phyloP scores from a whole-genome alignment of 2,329 filamentous ascomycete genomes.

The Aspergillus jensenii region DNA sequence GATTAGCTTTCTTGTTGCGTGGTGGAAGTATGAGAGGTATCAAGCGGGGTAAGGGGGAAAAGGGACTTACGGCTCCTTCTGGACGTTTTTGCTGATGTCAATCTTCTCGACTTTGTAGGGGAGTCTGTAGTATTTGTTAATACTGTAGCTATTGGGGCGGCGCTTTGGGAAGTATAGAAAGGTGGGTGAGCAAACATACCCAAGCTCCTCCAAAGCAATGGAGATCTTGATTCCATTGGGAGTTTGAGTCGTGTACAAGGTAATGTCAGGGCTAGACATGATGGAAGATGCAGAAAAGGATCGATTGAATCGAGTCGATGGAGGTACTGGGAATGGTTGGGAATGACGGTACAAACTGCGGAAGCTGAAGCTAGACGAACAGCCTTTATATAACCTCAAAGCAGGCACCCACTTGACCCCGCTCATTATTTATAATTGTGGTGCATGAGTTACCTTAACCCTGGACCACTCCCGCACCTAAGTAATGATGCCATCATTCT shows the following conservation, averaged over 20 bases:
- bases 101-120: constrained; percentile 76
- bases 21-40: neutral
- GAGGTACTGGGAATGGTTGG: neutral
- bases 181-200: constrained; percentile 34
- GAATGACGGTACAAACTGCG: neutral
- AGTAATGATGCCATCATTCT: constrained; percentile 9
- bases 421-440: constrained; percentile 6
- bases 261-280: constrained; percentile 60
- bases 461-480: neutral
- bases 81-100: constrained; percentile 71
- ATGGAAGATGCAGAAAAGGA: constrained; percentile 8
- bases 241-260: constrained; percentile 77
- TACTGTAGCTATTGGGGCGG: neutral
- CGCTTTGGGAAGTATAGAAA: neutral
- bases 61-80: constrained; percentile 62
- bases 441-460: neutral
- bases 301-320: neutral
- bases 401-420: constrained; percentile 1
- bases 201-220: constrained; percentile 82
- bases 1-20: neutral
- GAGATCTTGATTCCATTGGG: constrained; percentile 90
- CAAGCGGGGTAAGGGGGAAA: neutral
- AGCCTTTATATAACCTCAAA: constrained; percentile 5
- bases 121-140: constrained; percentile 44
- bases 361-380: neutral